Base-by-base conservation (phyloP, 1,139 yeast genomes). In the Suhomyces bokatorum region DNA sequence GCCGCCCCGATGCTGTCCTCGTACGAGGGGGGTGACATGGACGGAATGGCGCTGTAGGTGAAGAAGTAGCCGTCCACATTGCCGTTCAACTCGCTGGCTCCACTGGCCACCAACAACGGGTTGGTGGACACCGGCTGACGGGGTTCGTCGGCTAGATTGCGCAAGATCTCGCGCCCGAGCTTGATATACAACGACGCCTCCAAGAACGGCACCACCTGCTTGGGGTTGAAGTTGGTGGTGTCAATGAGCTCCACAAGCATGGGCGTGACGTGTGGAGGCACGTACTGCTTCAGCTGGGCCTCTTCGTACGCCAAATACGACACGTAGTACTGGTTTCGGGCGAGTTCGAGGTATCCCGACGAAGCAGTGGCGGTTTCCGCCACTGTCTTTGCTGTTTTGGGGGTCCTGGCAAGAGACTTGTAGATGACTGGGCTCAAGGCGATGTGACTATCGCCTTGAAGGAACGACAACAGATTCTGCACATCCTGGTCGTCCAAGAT, bases 1-100 rank as follows among this genome's bases (percentile, higher is more conserved):
- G 41, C 32, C 6, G 30, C 41, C 35, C 24, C 22, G 4, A 44
- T 16, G n/a, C 49, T 51, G 34, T 62, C 66, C 14, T 67, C 69
- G 53, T 81, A 81, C 0, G 68, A 60, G 2, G 87, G 87, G 0
- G 85, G 85, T 40, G 69, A 64, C 28, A 65, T 58, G 13, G 76
- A 70, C 3, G 93, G 91, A 1, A 85, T 76, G 2, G 87, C 83
- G 47, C 84, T 78, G 59, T 84, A 85, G 32, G 83, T 81, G 36
- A 84, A 72, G 40, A 85, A 70, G 58, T 86, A 86, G 0, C 90
- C 91, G 59, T 84, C 85, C n/a, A 85, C 75, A 33, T 78, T 71
- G 1, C 89, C 90, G 59, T 85, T 85, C 51, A 86, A 63, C 49
- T 85, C 91, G 42, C 87, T 78, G 3, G 90, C 87, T 1, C 93